A percentile compares a stretch with the other conserved stretches of the same genome.
Conservation (phyloP, 2,329 filamentous ascomycete genomes). For the Herpotrichia juniperi region DNA sequence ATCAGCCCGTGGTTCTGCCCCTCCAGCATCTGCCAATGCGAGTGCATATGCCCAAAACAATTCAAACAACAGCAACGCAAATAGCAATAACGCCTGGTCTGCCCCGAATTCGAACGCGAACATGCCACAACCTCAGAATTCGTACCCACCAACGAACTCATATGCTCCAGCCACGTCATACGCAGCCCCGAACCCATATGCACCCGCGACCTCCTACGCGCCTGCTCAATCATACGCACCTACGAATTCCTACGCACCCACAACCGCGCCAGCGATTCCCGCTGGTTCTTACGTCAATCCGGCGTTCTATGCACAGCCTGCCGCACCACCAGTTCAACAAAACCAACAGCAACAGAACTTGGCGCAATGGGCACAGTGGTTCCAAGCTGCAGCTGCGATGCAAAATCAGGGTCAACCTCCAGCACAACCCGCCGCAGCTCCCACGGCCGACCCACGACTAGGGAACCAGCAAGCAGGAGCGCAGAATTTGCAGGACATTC, state of each 20-base stretch:
- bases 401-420: constrained; percentile 11
- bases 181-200: neutral
- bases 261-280: constrained; percentile 18
- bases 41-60: constrained; percentile 19
- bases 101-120: constrained; percentile 2
- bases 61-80: constrained; percentile 15
- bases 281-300: constrained; percentile 41
- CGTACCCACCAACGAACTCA: neutral
- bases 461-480: constrained; percentile 25
- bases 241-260: constrained; percentile 8
- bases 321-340: constrained; percentile 11
- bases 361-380: constrained; percentile 21
- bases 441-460: constrained; percentile 23
- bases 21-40: constrained; percentile 26
- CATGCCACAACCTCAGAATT: neutral
- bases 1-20: constrained; percentile 5
- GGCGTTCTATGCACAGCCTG: constrained; percentile 26
- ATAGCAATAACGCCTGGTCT: constrained; percentile 14
- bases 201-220: neutral
- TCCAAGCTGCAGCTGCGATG: constrained; percentile 17
- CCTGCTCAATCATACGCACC: neutral
- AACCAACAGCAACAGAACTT: constrained; percentile 17
- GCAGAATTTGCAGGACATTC: constrained; percentile 36
- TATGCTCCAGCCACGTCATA: neutral
- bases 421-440: constrained; percentile 7